phyloP scores from a whole-genome alignment of 352 stramenopile genomes.

The Pythium apleroticum region DNA sequence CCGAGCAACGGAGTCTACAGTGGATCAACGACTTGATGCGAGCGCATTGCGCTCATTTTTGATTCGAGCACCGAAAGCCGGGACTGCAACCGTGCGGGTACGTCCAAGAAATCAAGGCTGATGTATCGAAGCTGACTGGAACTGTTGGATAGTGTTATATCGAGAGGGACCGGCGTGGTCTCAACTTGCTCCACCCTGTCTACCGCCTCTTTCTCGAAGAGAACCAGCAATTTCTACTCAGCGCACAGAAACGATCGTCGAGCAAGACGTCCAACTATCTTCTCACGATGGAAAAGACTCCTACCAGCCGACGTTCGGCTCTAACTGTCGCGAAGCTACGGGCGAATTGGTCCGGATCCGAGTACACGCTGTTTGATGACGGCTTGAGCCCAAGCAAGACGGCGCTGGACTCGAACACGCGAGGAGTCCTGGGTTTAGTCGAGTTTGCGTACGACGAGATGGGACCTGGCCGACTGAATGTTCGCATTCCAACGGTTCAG shows the following conservation, averaged over 20 bases:
- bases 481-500: constrained; percentile 42
- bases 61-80: constrained; percentile 31
- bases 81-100: constrained; percentile 34
- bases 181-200: constrained; percentile 52
- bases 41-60: constrained; percentile 42
- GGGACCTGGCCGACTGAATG: constrained; percentile 47
- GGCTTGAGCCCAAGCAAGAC: constrained; percentile 51
- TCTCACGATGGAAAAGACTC: constrained; percentile 44
- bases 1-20: not conserved
- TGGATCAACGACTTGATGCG: constrained; percentile 23
- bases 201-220: constrained; percentile 61
- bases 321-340: constrained; percentile 60
- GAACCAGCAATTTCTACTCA: constrained; percentile 48
- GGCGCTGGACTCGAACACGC: constrained; percentile 44
- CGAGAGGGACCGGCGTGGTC: constrained; percentile 46
- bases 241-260: constrained; percentile 45
- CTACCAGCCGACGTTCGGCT: constrained; percentile 35
- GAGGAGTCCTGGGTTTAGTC: constrained; percentile 43
- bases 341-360: constrained; percentile 59
- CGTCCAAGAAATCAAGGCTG: no score
- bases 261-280: constrained; percentile 69
- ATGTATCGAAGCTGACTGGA: no score
- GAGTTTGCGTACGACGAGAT: constrained; percentile 77
- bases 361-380: constrained; percentile 61
- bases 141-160: constrained; percentile 53